A percentile compares a stretch with the other conserved stretches of the same genome.
These are phyloP conservation scores for Candida palmyrensis DNA, from an alignment of 805 yeast genomes.

Conservation along the genomic window DNA sequence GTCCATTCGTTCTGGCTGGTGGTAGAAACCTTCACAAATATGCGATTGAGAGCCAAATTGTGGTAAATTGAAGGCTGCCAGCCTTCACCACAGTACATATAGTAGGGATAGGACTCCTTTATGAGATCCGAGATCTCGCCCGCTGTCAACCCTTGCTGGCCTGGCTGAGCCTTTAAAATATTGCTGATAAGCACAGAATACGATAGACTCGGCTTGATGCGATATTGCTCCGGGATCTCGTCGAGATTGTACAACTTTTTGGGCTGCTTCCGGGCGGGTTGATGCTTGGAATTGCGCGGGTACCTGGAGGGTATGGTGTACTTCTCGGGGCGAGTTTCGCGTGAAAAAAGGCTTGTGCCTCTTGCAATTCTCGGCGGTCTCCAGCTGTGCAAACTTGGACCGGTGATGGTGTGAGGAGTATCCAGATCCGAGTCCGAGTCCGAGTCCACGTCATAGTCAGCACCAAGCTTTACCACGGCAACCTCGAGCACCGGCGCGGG, in stretches of 20 bases:
- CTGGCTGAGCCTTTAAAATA: conserved; percentile 64
- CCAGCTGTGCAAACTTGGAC: neutral
- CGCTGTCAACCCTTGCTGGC: conserved; percentile 60
- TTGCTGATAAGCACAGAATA: conserved; percentile 78
- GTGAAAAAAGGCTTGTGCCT: neutral
- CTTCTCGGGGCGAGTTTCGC: neutral
- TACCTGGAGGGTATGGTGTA: conserved; percentile 22
- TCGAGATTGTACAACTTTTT: conserved; percentile 69
- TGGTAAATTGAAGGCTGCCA: conserved; percentile 97
- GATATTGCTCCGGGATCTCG: conserved; percentile 83
- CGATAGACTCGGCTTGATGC: conserved; percentile 79
- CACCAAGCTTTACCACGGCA: conserved; percentile 11
- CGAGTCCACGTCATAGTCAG: neutral
- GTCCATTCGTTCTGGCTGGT: conserved; percentile 87
- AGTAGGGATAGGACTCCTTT: conserved; percentile 84
- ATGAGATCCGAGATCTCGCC: conserved; percentile 80
- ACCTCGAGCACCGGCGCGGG: conserved; percentile 36
- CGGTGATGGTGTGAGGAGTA: neutral
- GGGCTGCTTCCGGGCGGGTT: conserved; percentile 41
- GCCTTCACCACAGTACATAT: conserved; percentile 90
- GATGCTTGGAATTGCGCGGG: conserved; percentile 28
- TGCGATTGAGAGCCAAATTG: conserved; percentile 78
- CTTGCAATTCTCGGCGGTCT: no score
- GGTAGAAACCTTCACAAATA: conserved; percentile 67
- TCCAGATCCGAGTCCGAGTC: neutral